A percentile compares a stretch with the other conserved stretches of the same genome.
Evolutionary conservation across 2,329 filamentous ascomycete genomes (phyloP).

Genomic region (Talaromyces amestolkiae): DNA sequence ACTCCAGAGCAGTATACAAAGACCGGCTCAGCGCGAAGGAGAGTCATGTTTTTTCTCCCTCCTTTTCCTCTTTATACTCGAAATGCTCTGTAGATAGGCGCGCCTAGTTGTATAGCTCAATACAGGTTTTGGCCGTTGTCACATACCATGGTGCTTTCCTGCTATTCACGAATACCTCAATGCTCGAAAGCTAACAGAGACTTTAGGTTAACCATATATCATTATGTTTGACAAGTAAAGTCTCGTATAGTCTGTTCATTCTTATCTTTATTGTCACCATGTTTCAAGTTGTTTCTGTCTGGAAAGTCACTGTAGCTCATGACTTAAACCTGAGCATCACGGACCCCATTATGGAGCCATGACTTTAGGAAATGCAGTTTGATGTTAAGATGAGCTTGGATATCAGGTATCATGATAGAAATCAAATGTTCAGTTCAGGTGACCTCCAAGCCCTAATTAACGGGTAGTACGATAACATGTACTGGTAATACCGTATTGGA

Average conservation of each 20-base stretch:
- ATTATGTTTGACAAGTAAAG: not conserved
- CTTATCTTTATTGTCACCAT: not conserved
- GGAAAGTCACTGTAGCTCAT: not conserved
- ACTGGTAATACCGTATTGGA: not conserved
- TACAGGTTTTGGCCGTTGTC: too few species aligned
- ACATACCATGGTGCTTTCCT: not conserved
- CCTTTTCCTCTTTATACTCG: too few species aligned
- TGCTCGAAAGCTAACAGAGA: not conserved
- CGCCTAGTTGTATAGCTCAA: too few species aligned
- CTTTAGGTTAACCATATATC: not conserved
- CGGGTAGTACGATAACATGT: not conserved
- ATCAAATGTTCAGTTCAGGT: not conserved
- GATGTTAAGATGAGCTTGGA: not conserved
- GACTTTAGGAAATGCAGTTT: not conserved
- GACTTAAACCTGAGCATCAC: not conserved
- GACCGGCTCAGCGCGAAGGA: too few species aligned
- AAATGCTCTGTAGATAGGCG: too few species aligned
- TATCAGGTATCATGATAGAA: not conserved
- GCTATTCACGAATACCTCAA: not conserved
- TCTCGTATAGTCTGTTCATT: not conserved
- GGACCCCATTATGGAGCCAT: not conserved
- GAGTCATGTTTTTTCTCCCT: too few species aligned
- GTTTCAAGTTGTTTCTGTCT: not conserved
- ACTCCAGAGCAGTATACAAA: too few species aligned
- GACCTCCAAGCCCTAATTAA: not conserved